Evolutionary conservation across 768 basidiomycete genomes (phyloP).

Genomic region (Stropharia rugosoannulata): DNA sequence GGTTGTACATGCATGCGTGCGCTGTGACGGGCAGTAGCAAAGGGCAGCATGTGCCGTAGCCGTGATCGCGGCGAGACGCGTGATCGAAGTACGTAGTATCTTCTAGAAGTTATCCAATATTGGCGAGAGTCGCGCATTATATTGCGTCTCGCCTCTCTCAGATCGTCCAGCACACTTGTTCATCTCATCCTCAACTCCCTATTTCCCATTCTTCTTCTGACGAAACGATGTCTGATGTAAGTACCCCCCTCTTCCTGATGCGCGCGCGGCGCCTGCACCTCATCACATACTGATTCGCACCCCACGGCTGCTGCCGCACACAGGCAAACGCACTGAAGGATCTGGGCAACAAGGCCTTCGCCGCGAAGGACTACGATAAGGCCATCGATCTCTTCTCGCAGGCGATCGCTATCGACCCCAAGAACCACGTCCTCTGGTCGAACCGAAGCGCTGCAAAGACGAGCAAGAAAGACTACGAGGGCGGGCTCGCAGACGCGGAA

Average conservation of each 20-base stretch:
- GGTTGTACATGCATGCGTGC: too few relatives aligned
- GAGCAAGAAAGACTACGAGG: slow-evolving; percentile 77
- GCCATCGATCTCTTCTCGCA: slow-evolving; percentile 83
- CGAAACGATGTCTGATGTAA: slow-evolving; percentile 39
- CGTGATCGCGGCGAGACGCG: too few relatives aligned
- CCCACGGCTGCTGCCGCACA: neutral
- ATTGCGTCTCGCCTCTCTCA: neutral
- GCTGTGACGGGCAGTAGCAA: too few relatives aligned
- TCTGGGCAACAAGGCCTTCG: slow-evolving; percentile 93
- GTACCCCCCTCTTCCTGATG: slow-evolving; percentile 12
- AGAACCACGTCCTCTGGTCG: slow-evolving; percentile 88
- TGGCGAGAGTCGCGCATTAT: too few relatives aligned
- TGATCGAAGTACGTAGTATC: too few relatives aligned
- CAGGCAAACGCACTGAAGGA: slow-evolving; percentile 74
- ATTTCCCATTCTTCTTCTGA: slow-evolving; percentile 2
- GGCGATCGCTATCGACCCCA: slow-evolving; percentile 79
- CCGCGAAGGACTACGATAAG: slow-evolving; percentile 87
- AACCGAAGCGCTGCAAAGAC: slow-evolving; percentile 90
- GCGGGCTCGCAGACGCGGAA: slow-evolving; percentile 86
- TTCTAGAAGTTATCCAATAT: too few relatives aligned
- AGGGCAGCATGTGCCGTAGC: too few relatives aligned
- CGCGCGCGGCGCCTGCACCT: neutral
- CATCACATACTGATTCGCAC: neutral
- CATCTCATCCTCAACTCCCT: slow-evolving; percentile 2
- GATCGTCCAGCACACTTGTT: slow-evolving; percentile 6